phyloP scores from a whole-genome alignment of 345 rosid species.

The Syzygium aqueum region DNA sequence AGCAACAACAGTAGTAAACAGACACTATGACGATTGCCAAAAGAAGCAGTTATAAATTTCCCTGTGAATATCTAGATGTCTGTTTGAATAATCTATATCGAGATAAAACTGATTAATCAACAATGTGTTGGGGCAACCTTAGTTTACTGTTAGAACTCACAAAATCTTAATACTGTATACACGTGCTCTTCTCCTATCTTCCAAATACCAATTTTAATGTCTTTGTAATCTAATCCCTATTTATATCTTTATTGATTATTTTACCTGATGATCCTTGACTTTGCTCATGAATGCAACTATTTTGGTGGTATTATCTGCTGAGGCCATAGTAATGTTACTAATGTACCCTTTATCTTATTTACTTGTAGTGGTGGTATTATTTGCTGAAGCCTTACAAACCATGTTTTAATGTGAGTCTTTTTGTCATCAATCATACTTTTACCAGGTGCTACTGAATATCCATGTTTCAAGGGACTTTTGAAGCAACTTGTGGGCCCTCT shows the following conservation, averaged over 20 bases:
- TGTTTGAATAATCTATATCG: not conserved
- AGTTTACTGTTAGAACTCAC: not conserved
- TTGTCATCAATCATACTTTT: not conserved
- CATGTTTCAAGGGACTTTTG: slow-evolving; percentile 81
- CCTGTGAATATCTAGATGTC: not conserved
- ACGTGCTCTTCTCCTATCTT: not conserved
- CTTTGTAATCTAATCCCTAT: not conserved
- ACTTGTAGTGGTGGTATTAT: not conserved
- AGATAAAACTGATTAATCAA: not conserved
- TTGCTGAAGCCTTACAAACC: not conserved
- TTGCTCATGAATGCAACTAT: not conserved
- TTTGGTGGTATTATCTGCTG: not conserved
- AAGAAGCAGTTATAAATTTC: not conserved
- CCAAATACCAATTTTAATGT: not conserved
- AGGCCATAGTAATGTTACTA: not conserved
- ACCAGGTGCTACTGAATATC: slow-evolving; percentile 81
- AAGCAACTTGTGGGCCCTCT: slow-evolving; percentile 91
- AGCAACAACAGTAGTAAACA: not conserved
- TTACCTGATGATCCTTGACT: not conserved
- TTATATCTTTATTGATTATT: not conserved
- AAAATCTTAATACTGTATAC: not conserved
- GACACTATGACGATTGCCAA: not conserved
- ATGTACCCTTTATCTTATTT: not conserved
- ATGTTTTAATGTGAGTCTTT: not conserved
- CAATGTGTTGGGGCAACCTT: not conserved